Percentiles rank a stretch among this genome's conserved stretches.
Evolutionary conservation across 768 basidiomycete genomes (phyloP).

Genomic region (Hericium coralloides): DNA sequence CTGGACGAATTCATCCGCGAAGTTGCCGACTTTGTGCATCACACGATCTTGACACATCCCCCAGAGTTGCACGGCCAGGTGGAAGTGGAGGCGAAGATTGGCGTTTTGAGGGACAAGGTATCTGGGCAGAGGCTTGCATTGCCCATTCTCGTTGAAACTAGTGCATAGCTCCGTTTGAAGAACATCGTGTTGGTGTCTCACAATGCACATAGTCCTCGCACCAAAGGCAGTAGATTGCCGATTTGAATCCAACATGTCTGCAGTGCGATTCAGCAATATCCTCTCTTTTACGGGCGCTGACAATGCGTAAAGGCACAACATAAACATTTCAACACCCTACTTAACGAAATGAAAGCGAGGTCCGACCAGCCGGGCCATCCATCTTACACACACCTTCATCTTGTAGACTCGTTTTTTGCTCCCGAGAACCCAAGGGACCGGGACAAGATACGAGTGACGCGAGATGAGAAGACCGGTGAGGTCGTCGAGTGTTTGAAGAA

Average conservation of each 20-base stretch:
- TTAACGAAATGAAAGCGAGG: conserved; percentile 68
- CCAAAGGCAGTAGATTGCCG: conserved; percentile 55
- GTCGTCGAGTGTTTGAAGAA: conserved; percentile 71
- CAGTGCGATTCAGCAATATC: conserved; percentile 36
- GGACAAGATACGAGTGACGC: conserved; percentile 75
- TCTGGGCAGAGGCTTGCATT: conserved; percentile 51
- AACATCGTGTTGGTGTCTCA: conserved; percentile 1
- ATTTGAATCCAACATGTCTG: conserved; percentile 92
- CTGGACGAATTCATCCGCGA: conserved; percentile 90
- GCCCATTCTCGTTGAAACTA: conserved; percentile 77
- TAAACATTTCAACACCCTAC: conserved; percentile 72
- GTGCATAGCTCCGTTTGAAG: conserved; percentile 38
- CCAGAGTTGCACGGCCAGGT: conserved; percentile 44
- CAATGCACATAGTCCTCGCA: conserved; percentile 46
- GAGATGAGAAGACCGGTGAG: conserved; percentile 63
- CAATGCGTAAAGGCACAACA: conserved; percentile 62
- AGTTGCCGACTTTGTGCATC: conserved; percentile 82
- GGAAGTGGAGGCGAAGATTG: conserved; percentile 91
- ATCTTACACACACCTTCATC: conserved; percentile 64
- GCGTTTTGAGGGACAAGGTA: conserved; percentile 52
- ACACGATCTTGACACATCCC: conserved; percentile 51
- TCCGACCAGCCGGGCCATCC: conserved; percentile 44
- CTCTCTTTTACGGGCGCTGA: neutral
- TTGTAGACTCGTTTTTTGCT: conserved; percentile 73
- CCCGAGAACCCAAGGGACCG: conserved; percentile 28